Evolutionary conservation across 225 moss, liverwort and hornwort species (phyloP), one percentile per base, ranked within the genome.

Genomic region (Pseudoscleropodium purum): DNA sequence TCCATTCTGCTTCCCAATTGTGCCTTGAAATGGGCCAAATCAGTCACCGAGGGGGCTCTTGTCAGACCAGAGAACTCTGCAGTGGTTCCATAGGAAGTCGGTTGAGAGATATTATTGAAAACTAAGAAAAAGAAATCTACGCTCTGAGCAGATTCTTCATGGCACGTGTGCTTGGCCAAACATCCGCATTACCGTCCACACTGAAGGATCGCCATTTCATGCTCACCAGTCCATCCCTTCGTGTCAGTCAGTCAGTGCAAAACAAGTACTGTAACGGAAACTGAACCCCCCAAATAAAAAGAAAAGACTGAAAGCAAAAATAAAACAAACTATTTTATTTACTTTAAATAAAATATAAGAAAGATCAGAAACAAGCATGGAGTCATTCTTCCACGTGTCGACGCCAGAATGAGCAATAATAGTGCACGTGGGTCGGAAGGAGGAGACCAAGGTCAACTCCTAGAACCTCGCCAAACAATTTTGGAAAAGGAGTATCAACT

Each of bases 371-470:
- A 57, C 20, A 76, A 76, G 61, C 7, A 31, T 9, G 31, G 2
- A 6, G 24, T 26, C 25, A 1, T 61, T 21, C 20, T 87, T 21
- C 23, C 84, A 89, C 47, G 34, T 84, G 89, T 84, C 73, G 49
- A 36, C 31, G 5, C 25, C 39, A 19, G 43, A 81, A 33, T 27
- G 31, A 18, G 5, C n/a, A 1, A 6, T 7, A 36, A 30, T 29
- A 24, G 86, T 67, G 83, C 90, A 90, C 79, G 79, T 89, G 88
- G 90, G 86, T 90, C 74, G 59, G 86, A 83, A 49, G 59, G 59
- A 6, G 15, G 15, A 62, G 51, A 7, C 41, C 7, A 0, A 30
- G 75, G 92, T 92, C 88, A 92, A 90, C 88, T 15, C 69, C 82
- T 60, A 20, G 13, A 59, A 15, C 23, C n/a, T 47, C 33, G 75